Evolutionary conservation across 306 rosid genomes (phyloP).

Genomic region (Vicia faba): DNA sequence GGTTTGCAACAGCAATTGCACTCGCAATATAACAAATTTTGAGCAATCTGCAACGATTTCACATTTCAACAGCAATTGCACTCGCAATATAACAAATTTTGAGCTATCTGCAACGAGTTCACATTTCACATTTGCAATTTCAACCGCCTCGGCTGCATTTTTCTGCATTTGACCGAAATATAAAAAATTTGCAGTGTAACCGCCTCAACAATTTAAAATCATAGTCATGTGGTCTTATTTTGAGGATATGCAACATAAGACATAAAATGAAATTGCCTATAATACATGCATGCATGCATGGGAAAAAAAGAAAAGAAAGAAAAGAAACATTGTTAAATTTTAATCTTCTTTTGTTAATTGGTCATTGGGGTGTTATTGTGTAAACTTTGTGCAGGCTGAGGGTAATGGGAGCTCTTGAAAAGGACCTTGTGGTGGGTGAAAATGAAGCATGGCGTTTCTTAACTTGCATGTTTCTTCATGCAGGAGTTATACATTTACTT

Average conservation of each 20-base stretch:
- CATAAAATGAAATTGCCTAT: background rate
- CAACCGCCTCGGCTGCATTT: too few species aligned
- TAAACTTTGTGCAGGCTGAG: conserved; percentile 52
- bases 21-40: background rate
- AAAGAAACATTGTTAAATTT: background rate
- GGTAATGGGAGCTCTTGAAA: conserved; percentile 66
- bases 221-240: background rate
- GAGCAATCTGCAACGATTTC: background rate
- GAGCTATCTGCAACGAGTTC: background rate
- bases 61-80: background rate
- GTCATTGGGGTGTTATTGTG: conserved; percentile 11
- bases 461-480: conserved; percentile 93
- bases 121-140: background rate
- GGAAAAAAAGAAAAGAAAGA: background rate
- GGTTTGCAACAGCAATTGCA: background rate
- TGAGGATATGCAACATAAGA: background rate
- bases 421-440: conserved; percentile 44
- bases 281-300: conserved; percentile 16
- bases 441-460: conserved; percentile 76
- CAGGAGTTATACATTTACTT: conserved; percentile 77
- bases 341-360: conserved; percentile 5
- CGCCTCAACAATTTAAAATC: too few species aligned
- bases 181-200: too few species aligned
- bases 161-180: too few species aligned
- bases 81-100: background rate